A percentile compares a stretch with the other conserved stretches of the same genome.
phyloP scores from a whole-genome alignment of 2,329 filamentous ascomycete genomes.

The Phyllosticta citriasiana region DNA sequence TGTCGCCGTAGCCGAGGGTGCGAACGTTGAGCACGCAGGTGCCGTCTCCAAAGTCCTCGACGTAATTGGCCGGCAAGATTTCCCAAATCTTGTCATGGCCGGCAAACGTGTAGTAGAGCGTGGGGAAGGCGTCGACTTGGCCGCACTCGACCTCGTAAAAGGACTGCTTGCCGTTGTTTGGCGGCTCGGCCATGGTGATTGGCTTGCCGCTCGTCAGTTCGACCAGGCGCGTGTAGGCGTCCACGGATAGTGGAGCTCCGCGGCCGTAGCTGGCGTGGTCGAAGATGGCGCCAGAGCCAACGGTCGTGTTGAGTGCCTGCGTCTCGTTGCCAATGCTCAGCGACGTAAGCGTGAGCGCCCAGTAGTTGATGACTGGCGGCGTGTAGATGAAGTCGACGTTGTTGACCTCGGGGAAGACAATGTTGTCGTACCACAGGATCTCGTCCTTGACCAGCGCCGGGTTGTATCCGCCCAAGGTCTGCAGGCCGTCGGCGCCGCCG shows the following conservation, averaged over 20 bases:
- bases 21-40: constrained; percentile 15
- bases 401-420: constrained; percentile 14
- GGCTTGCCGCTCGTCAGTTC: constrained; percentile 12
- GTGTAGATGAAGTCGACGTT: constrained; percentile 15
- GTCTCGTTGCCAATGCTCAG: constrained; percentile 14
- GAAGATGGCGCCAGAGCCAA: constrained; percentile 14
- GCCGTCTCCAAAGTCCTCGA: constrained; percentile 13
- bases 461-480: constrained; percentile 15
- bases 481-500: constrained; percentile 12
- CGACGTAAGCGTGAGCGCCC: constrained; percentile 13
- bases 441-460: constrained; percentile 10
- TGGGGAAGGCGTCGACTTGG: constrained; percentile 10
- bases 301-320: constrained; percentile 14
- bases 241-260: constrained; percentile 14
- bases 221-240: constrained; percentile 13
- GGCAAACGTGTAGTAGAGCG: constrained; percentile 13
- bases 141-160: constrained; percentile 14
- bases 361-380: constrained; percentile 14
- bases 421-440: constrained; percentile 14
- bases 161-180: constrained; percentile 15
- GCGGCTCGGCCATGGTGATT: constrained; percentile 10
- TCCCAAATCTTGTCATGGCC: constrained; percentile 13
- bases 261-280: constrained; percentile 16
- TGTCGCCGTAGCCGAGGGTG: constrained; percentile 13
- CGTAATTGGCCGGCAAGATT: constrained; percentile 13